A percentile compares a stretch with the other conserved stretches of the same genome.
These are phyloP conservation scores for Erythrophleum ivorense DNA, from an alignment of 331 rosid species.

Conservation along the genomic window DNA sequence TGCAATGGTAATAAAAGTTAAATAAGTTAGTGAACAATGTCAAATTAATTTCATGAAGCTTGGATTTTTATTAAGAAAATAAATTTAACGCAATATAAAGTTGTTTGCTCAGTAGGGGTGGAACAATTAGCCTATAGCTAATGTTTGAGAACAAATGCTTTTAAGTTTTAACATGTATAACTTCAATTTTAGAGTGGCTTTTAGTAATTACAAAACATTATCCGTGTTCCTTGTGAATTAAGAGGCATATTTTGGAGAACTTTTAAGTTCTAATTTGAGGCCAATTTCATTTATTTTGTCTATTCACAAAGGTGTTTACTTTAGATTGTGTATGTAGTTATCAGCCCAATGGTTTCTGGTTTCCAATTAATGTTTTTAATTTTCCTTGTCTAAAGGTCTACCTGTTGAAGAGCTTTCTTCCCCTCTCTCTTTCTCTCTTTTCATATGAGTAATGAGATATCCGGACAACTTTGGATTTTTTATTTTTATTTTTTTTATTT, in stretches of 20 bases:
- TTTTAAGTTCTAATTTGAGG: background rate
- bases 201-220: background rate
- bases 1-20: background rate
- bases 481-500: slow-evolving; percentile 2
- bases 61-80: background rate
- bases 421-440: no score
- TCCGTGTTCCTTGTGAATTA: background rate
- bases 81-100: background rate
- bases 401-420: background rate
- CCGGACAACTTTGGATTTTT: slow-evolving; percentile 11
- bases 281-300: background rate
- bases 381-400: background rate
- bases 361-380: slow-evolving; percentile 7
- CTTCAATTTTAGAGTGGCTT: slow-evolving; percentile 18
- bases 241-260: background rate
- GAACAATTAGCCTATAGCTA: background rate
- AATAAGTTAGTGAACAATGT: background rate
- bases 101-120: background rate
- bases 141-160: slow-evolving; percentile 10
- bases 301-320: background rate
- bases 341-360: no score
- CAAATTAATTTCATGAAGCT: background rate
- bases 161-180: background rate
- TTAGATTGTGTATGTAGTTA: background rate
- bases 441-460: background rate